Base-by-base conservation (phyloP, 1,284 basidiomycete species). In the Blastosporella zonata region DNA sequence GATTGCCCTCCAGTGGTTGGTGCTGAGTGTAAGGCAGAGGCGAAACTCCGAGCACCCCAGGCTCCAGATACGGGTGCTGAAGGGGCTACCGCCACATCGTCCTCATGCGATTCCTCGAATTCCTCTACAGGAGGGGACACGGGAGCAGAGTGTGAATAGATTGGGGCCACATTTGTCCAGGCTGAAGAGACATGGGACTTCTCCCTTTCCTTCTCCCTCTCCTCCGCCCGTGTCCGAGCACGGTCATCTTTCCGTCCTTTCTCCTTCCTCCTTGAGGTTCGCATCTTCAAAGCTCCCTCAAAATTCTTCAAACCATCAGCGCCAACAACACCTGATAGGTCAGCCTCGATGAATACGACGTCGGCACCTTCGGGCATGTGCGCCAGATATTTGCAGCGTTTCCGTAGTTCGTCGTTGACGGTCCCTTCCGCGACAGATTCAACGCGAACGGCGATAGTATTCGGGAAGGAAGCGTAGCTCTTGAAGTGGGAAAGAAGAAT, bases 311-410 rank as follows among this genome's bases (percentile, higher is more conserved):
- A 65, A 0, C 83, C 83, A 7, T 85, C 84, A 7, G 58, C 59
- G 39, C 89, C 85, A 17, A 96, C 89, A 20, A 95, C 86, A 7
- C 71, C 73, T 47, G 78, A 72, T 7, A 97, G 72, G 63, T 97
- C 87, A 2, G 93, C 84, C 68, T 99, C 95, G 51, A 98, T 75
- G 65, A 99, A 98, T 10, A 95, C 87, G 35, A 98, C 91, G 63
- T 98, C 94, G 12, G 91, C 86, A 40, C 93, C 88, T 56, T 93
- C 87, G 0, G 96, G 92, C 55, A 98, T 76, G 66, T 98, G 95
- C 2, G 82, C 82, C 48, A 99, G 86, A 69, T 98, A 99, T 67
- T 96, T 97, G 76, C 92, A 97, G 37, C 94, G 84, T 65, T 92
- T 89, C 40, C 94, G 84, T 18, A 99, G 75, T 52, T 97, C 93